Evolutionary conservation across 495 filamentous ascomycete genomes (phyloP).

Genomic region (Thozetella sp.): DNA sequence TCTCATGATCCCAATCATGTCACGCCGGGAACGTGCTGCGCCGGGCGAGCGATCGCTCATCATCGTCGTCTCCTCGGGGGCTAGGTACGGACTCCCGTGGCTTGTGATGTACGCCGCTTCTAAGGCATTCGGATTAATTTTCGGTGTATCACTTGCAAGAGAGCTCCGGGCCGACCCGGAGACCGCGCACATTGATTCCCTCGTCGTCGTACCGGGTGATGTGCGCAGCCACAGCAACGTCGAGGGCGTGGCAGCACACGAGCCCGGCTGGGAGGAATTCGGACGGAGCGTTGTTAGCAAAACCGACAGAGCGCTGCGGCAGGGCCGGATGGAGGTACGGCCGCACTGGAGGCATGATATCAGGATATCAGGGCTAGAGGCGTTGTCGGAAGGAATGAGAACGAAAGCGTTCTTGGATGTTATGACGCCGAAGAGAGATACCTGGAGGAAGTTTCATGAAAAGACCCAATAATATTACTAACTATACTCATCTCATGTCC

Average conservation of each 20-base stretch:
- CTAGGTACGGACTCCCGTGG: constrained; percentile 25
- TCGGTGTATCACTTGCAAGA: constrained; percentile 15
- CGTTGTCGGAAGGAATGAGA: background rate
- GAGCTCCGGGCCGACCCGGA: constrained; percentile 20
- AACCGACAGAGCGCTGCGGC: constrained; percentile 10
- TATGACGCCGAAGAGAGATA: no score
- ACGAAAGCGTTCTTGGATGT: no score
- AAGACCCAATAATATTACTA: no score
- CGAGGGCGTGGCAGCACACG: constrained; percentile 6
- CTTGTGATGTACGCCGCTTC: constrained; percentile 24
- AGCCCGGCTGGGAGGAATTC: constrained; percentile 12
- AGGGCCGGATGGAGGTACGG: constrained; percentile 14
- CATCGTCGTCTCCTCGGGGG: constrained; percentile 26
- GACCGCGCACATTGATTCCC: constrained; percentile 17
- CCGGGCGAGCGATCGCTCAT: constrained; percentile 15
- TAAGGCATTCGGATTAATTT: constrained; percentile 27
- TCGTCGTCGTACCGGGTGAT: constrained; percentile 18
- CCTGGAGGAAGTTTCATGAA: no score
- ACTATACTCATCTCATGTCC: background rate
- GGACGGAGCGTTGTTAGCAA: constrained; percentile 13
- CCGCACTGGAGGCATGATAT: constrained; percentile 14
- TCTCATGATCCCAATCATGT: constrained; percentile 21
- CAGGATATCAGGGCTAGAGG: background rate
- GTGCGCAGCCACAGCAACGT: constrained; percentile 19
- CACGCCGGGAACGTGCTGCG: background rate